These are phyloP conservation scores for Blastomyces gilchristii DNA, from an alignment of 2,329 filamentous ascomycete species.

Conservation along the genomic window DNA sequence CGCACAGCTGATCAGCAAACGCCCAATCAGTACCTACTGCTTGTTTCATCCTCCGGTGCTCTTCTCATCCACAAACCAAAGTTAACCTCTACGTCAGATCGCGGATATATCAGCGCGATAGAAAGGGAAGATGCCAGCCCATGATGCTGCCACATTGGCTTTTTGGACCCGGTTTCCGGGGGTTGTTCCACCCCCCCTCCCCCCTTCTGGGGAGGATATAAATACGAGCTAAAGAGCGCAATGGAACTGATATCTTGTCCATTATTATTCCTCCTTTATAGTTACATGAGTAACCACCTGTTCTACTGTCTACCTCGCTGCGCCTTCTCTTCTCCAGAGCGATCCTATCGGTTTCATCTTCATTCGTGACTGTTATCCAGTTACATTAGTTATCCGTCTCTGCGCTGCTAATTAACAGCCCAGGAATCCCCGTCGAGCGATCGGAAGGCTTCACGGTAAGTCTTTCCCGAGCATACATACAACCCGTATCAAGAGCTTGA, in stretches of 20 bases:
- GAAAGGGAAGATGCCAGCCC: neutral
- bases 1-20: neutral
- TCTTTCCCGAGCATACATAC: neutral
- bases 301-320: neutral
- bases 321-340: neutral
- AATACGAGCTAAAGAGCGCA: neutral
- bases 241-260: neutral
- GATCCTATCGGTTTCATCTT: neutral
- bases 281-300: neutral
- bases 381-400: neutral
- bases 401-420: neutral
- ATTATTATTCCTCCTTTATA: neutral
- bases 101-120: neutral
- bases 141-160: neutral
- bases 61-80: neutral
- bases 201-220: neutral
- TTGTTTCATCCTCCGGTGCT: neutral
- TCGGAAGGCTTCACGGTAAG: neutral
- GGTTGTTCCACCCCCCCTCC: neutral
- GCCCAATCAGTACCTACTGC: neutral
- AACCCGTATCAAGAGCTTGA: neutral
- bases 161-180: neutral
- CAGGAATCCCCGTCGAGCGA: neutral
- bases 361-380: neutral
- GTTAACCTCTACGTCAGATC: too few species aligned